Conservation (phyloP, 192 early-diverging fungal species). For the Coemansia brasiliensis region DNA sequence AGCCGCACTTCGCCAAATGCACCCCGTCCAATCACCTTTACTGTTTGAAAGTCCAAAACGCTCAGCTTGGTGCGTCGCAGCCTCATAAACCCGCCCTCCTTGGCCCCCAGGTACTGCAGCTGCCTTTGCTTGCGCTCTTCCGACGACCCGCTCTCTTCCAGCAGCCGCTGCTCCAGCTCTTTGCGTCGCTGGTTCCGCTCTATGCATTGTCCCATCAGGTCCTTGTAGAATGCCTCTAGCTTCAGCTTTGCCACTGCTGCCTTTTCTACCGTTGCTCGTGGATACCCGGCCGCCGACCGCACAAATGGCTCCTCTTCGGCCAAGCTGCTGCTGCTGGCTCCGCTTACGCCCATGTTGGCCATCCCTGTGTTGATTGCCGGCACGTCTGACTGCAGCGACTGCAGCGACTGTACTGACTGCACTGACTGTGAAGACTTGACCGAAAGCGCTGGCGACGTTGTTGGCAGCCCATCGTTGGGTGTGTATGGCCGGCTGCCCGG, state of each 20-base stretch:
- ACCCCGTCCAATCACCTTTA: slow-evolving; percentile 98
- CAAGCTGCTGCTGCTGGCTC: slow-evolving; percentile 22
- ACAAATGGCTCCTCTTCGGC: slow-evolving; percentile 59
- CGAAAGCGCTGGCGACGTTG: slow-evolving; percentile 47
- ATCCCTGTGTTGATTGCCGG: slow-evolving; percentile 52
- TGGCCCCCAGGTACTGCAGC: slow-evolving; percentile 72
- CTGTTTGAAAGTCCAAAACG: slow-evolving; percentile 88
- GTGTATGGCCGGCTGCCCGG: slow-evolving; percentile 47
- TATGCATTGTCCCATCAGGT: slow-evolving; percentile 82
- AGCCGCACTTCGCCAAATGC: slow-evolving; percentile 98
- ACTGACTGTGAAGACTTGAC: slow-evolving; percentile 49
- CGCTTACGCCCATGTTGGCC: slow-evolving; percentile 54
- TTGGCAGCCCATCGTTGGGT: slow-evolving; percentile 39
- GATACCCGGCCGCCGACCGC: slow-evolving; percentile 74
- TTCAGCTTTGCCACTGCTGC: slow-evolving; percentile 87
- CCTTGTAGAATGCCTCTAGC: slow-evolving; percentile 92
- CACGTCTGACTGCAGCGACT: slow-evolving; percentile 50
- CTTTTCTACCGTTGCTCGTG: slow-evolving; percentile 80
- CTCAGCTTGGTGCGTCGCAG: slow-evolving; percentile 86
- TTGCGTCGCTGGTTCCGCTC: slow-evolving; percentile 77
- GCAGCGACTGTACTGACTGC: slow-evolving; percentile 45
- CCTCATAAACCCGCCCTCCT: slow-evolving; percentile 93
- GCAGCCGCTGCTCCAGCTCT: slow-evolving; percentile 78
- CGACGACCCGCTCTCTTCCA: slow-evolving; percentile 69
- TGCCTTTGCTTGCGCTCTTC: slow-evolving; percentile 89